Percentiles rank a stretch among this genome's conserved stretches.
These are phyloP conservation scores for Bocquillonia castaneifolia DNA, from an alignment of 441 rosid species.

Conservation along the genomic window DNA sequence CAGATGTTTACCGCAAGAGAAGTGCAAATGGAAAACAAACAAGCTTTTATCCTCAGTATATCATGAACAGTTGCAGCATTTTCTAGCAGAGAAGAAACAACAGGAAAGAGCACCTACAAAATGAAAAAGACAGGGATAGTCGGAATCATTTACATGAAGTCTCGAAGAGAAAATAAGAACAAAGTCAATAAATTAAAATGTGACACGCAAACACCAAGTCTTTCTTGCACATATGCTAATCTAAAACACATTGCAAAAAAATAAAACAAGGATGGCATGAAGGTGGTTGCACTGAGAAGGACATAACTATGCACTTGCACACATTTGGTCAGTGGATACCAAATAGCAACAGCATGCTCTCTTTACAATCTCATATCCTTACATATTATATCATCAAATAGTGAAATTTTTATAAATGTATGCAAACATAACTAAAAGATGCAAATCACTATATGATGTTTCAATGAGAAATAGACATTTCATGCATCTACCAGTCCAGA, in stretches of 20 bases:
- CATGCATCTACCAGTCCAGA: background rate
- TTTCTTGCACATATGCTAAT: too few relatives aligned
- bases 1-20: conserved; percentile 63
- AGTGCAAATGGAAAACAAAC: conserved; percentile 78
- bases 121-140: conserved; percentile 18
- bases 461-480: background rate
- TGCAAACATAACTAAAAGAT: background rate
- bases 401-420: background rate
- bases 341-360: too few relatives aligned
- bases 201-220: background rate
- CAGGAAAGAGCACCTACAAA: conserved; percentile 67
- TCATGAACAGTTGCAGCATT: conserved; percentile 45
- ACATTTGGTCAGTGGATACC: too few relatives aligned
- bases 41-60: conserved; percentile 59
- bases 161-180: background rate
- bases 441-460: background rate
- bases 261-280: background rate
- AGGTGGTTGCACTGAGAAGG: too few relatives aligned
- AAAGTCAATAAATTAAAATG: background rate
- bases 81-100: conserved; percentile 46
- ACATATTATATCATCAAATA: background rate
- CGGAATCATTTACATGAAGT: conserved; percentile 6
- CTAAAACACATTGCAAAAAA: background rate
- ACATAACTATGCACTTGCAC: too few relatives aligned
- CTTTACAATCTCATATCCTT: background rate